Percentiles rank a stretch among this genome's conserved stretches.
Evolutionary conservation across 2,329 filamentous ascomycete genomes (phyloP).

Genomic region (Scedosporium aurantiacum): DNA sequence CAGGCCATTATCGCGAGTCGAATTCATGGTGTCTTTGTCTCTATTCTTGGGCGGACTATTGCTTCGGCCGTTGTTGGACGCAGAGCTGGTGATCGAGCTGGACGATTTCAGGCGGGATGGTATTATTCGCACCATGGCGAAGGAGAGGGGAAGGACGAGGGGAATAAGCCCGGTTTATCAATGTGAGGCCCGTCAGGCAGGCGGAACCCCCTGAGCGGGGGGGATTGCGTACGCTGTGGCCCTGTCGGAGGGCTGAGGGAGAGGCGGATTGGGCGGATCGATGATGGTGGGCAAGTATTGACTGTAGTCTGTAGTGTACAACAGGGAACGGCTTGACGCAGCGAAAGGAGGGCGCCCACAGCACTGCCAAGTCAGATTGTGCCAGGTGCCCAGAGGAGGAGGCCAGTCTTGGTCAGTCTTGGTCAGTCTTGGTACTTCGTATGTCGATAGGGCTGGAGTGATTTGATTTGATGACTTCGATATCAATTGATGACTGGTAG

Average conservation of each 20-base stretch:
- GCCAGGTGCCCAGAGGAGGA: not conserved
- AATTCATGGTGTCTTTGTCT: conserved; percentile 24
- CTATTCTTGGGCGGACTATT: conserved; percentile 22
- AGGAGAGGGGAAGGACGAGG: conserved; percentile 9
- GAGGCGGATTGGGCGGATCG: not conserved
- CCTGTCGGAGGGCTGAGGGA: not conserved
- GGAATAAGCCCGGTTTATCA: not conserved
- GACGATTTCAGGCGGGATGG: conserved; percentile 38
- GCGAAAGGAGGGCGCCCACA: not conserved
- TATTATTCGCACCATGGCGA: conserved; percentile 45
- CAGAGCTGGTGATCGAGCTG: conserved; percentile 16
- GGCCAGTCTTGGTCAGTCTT: not conserved
- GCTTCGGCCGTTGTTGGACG: conserved; percentile 32
- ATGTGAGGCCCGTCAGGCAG: not conserved
- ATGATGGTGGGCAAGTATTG: not conserved
- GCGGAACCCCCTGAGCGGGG: not conserved
- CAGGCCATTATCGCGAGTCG: conserved; percentile 38
- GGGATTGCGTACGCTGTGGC: not conserved
- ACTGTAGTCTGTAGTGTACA: not conserved
- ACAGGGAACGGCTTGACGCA: too few relatives aligned
- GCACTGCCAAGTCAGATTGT: not conserved
- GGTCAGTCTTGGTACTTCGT: too few relatives aligned
- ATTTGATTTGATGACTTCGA: too few relatives aligned
- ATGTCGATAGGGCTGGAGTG: too few relatives aligned
- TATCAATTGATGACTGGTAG: not conserved